These are phyloP conservation scores for Phytophthora pluvialis DNA, from an alignment of 352 stramenopile genomes.

Conservation along the genomic window DNA sequence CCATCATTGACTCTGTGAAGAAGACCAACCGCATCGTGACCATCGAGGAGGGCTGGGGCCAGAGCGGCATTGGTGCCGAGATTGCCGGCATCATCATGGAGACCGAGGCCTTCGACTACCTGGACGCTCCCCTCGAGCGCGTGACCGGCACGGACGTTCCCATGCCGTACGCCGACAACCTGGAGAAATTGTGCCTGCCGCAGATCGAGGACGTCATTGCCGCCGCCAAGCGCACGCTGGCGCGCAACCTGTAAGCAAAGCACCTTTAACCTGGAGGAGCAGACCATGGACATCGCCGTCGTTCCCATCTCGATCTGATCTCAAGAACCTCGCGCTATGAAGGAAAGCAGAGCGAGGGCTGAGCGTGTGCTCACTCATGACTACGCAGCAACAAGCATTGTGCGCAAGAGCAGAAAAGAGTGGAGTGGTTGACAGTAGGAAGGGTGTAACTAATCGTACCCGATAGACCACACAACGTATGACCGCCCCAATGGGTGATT, in stretches of 20 bases:
- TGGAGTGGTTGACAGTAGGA: slow-evolving; percentile 36
- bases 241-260: slow-evolving; percentile 70
- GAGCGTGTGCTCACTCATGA: slow-evolving; percentile 30
- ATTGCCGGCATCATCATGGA: slow-evolving; percentile 98
- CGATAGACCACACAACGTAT: slow-evolving; percentile 40
- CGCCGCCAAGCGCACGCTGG: slow-evolving; percentile 90
- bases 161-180: slow-evolving; percentile 98
- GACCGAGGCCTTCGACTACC: slow-evolving; percentile 98
- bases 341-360: slow-evolving; percentile 35
- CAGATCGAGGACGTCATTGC: slow-evolving; percentile 95
- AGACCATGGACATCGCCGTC: slow-evolving; percentile 25
- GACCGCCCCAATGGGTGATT: not conserved
- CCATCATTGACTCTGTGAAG: slow-evolving; percentile 98
- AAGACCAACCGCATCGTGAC: slow-evolving; percentile 98
- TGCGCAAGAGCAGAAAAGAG: slow-evolving; percentile 33
- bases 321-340: slow-evolving; percentile 38
- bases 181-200: slow-evolving; percentile 96
- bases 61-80: slow-evolving; percentile 97
- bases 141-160: slow-evolving; percentile 98
- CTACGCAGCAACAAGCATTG: slow-evolving; percentile 25
- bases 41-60: slow-evolving; percentile 97
- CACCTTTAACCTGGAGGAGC: slow-evolving; percentile 15
- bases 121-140: slow-evolving; percentile 98
- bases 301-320: slow-evolving; percentile 30
- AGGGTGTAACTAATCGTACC: slow-evolving; percentile 43